phyloP scores from a whole-genome alignment of 2,329 filamentous ascomycete genomes.

The Hymenoscyphus albidus region DNA sequence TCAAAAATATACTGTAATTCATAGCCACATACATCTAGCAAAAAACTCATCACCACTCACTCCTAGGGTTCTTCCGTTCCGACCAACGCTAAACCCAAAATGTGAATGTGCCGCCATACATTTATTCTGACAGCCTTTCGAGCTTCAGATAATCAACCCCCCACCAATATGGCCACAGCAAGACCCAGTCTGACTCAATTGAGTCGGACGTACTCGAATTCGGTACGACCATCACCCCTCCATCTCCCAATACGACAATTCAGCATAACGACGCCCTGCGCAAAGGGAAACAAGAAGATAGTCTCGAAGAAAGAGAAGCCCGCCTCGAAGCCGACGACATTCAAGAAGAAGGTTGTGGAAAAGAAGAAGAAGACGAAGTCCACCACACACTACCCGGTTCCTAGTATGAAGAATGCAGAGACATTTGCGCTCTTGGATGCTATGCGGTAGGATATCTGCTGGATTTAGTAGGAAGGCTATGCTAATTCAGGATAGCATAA shows the following conservation, averaged over 20 bases:
- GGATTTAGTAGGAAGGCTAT: constrained; percentile 23
- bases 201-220: constrained; percentile 30
- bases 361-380: constrained; percentile 33
- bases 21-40: background rate
- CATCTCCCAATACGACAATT: constrained; percentile 21
- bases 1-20: background rate
- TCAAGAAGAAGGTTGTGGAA: constrained; percentile 28
- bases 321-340: constrained; percentile 22
- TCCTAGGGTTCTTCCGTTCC: constrained; percentile 16
- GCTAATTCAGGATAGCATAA: constrained; percentile 56
- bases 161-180: constrained; percentile 30
- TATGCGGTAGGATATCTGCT: constrained; percentile 62
- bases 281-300: constrained; percentile 21
- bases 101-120: constrained; percentile 6
- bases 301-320: constrained; percentile 25
- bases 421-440: constrained; percentile 86
- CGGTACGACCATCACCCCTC: constrained; percentile 16
- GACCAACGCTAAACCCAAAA: constrained; percentile 14
- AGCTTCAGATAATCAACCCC: background rate
- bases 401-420: constrained; percentile 41
- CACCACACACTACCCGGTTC: constrained; percentile 34
- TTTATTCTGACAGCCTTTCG: constrained; percentile 5
- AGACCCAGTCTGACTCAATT: constrained; percentile 34
- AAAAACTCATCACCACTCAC: background rate
- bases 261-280: constrained; percentile 23